Conservation (phyloP, 345 rosid species). For the Limnanthes douglasii region DNA sequence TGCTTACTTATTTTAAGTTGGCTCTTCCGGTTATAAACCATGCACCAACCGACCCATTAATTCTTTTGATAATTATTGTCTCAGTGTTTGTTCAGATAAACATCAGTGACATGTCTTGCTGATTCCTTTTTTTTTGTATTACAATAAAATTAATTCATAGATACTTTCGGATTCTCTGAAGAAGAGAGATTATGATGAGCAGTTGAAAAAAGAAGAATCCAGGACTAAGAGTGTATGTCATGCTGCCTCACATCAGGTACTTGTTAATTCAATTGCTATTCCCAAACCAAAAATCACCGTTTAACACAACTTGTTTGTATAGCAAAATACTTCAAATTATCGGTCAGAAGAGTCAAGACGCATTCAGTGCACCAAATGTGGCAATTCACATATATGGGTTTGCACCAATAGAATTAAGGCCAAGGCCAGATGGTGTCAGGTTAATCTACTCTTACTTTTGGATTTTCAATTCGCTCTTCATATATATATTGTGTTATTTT, state of each 20-base stretch:
- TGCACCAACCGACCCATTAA: too few relatives aligned
- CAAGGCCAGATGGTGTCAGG: conserved; percentile 99
- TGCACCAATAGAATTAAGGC: conserved; percentile 76
- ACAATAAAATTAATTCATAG: conserved; percentile 19
- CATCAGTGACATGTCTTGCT: not conserved
- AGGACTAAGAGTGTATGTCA: conserved; percentile 59
- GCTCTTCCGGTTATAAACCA: too few relatives aligned
- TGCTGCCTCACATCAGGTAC: conserved; percentile 49
- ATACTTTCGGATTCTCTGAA: conserved; percentile 79
- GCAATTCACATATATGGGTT: conserved; percentile 86
- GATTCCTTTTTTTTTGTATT: not conserved
- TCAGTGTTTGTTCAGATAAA: not conserved
- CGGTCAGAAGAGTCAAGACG: conserved; percentile 87
- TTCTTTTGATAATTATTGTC: conserved; percentile 1
- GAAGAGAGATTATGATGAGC: conserved; percentile 92
- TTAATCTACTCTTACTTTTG: conserved; percentile 10
- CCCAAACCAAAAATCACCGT: too few relatives aligned
- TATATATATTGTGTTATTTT: too few relatives aligned
- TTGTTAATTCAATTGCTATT: conserved; percentile 3
- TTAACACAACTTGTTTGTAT: conserved; percentile 1
- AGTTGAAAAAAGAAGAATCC: conserved; percentile 67
- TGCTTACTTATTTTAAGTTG: too few relatives aligned
- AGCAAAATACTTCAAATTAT: conserved; percentile 47
- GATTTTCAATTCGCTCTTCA: not conserved
- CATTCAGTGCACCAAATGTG: conserved; percentile 92